phyloP scores from a whole-genome alignment of 441 rosid species.

The Syzygium syzygioides region DNA sequence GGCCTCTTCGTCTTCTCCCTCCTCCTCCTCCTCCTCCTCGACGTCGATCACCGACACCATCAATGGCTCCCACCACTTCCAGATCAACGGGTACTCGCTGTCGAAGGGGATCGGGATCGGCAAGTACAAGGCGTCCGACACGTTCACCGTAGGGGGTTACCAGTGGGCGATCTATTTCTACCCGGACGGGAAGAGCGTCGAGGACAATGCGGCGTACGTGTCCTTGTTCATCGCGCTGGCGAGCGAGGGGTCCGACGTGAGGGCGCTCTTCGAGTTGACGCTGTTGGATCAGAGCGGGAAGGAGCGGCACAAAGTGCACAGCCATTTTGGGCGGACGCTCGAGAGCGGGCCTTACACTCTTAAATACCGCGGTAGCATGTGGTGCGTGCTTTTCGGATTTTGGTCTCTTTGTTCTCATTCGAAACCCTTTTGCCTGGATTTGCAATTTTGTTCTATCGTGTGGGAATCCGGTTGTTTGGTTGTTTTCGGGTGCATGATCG shows the following conservation, averaged over 20 bases:
- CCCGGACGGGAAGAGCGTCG: conserved; percentile 94
- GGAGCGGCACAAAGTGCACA: conserved; percentile 83
- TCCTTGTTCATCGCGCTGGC: conserved; percentile 91
- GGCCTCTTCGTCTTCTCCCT: conserved; percentile 1
- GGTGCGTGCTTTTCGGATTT: conserved; percentile 38
- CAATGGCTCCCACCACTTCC: conserved; percentile 88
- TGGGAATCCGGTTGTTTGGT: neutral
- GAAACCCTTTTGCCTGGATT: neutral
- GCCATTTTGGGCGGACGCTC: conserved; percentile 88
- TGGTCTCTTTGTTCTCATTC: neutral
- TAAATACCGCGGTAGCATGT: conserved; percentile 97
- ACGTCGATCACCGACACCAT: conserved; percentile 74
- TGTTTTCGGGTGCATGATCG: neutral
- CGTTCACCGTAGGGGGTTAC: conserved; percentile 78
- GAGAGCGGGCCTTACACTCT: conserved; percentile 96
- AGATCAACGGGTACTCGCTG: conserved; percentile 74
- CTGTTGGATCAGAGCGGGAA: conserved; percentile 93
- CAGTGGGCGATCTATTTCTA: conserved; percentile 96
- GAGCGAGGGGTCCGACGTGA: conserved; percentile 89
- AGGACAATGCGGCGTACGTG: conserved; percentile 75
- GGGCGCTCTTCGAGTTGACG: conserved; percentile 91
- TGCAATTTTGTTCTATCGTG: neutral
- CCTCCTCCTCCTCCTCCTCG: conserved; percentile 44
- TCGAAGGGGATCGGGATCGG: conserved; percentile 88
- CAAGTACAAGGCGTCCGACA: conserved; percentile 80